These are phyloP conservation scores for Calonectria hawksworthii DNA, from an alignment of 2,329 filamentous ascomycete species.

Conservation along the genomic window DNA sequence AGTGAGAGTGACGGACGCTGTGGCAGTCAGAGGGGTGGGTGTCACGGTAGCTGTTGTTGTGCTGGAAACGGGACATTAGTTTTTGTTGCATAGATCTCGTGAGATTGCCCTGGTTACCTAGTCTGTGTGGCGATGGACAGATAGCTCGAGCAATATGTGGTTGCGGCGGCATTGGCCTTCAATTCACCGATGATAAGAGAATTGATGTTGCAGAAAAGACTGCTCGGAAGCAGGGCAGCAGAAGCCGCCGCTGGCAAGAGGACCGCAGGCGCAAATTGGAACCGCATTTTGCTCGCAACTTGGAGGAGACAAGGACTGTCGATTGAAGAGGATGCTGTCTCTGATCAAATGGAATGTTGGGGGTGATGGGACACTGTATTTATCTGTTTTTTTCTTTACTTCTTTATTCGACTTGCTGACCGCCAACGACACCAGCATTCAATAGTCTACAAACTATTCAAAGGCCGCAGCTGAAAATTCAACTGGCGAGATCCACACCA, in stretches of 20 bases:
- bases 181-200: background rate
- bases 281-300: background rate
- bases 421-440: background rate
- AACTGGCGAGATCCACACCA: background rate
- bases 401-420: background rate
- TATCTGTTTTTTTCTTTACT: background rate
- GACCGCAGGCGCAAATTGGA: background rate
- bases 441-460: background rate
- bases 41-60: conserved; percentile 1
- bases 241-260: conserved; percentile 4
- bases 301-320: background rate
- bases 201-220: background rate
- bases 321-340: background rate
- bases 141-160: conserved; percentile 9
- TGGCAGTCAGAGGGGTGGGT: background rate
- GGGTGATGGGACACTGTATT: background rate
- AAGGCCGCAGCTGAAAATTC: background rate
- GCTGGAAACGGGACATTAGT: background rate
- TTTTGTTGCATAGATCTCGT: background rate
- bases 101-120: background rate
- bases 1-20: background rate
- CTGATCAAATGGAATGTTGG: no score
- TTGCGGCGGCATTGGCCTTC: background rate
- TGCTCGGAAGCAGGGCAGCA: background rate
- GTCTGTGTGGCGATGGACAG: conserved; percentile 10